Percentiles rank a stretch among this genome's conserved stretches.
Conservation (phyloP, 1,139 yeast genomes). For the Zhuliangozyma blackwelliae region DNA sequence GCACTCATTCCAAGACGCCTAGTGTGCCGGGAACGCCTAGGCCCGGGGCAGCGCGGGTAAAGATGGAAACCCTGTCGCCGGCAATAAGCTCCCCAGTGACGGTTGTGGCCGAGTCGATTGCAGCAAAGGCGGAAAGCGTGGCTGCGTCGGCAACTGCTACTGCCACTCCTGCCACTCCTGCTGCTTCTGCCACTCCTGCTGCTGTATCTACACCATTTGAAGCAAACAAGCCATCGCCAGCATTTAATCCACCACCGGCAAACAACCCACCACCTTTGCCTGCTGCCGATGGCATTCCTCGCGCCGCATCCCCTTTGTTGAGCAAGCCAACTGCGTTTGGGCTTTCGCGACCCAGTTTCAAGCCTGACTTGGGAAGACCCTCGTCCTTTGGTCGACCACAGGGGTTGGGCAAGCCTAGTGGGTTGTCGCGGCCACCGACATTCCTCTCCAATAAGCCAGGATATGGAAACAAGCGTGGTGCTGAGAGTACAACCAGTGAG, state of each 20-base stretch:
- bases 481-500: slow-evolving; percentile 6
- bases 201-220: slow-evolving; percentile 1
- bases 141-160: slow-evolving; percentile 3
- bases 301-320: slow-evolving; percentile 8
- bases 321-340: slow-evolving; percentile 15
- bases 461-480: slow-evolving; percentile 3
- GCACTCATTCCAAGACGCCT: slow-evolving; percentile 17
- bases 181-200: background rate
- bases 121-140: slow-evolving; percentile 1
- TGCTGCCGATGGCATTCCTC: background rate
- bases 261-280: background rate
- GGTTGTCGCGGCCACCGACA: slow-evolving; percentile 29
- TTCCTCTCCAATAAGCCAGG: slow-evolving; percentile 29
- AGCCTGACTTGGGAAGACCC: slow-evolving; percentile 11
- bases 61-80: background rate
- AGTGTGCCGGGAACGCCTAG: slow-evolving; percentile 29
- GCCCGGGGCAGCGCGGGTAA: slow-evolving; percentile 11
- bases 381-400: slow-evolving; percentile 17
- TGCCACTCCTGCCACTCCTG: background rate
- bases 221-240: slow-evolving; percentile 2
- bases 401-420: slow-evolving; percentile 20
- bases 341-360: slow-evolving; percentile 10
- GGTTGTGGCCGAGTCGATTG: background rate
- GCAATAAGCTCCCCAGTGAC: slow-evolving; percentile 1
- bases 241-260: slow-evolving; percentile 9